Percentiles rank a stretch among this genome's conserved stretches.
Evolutionary conservation across 2,329 filamentous ascomycete species (phyloP).

Genomic region (Blastomyces silverae): DNA sequence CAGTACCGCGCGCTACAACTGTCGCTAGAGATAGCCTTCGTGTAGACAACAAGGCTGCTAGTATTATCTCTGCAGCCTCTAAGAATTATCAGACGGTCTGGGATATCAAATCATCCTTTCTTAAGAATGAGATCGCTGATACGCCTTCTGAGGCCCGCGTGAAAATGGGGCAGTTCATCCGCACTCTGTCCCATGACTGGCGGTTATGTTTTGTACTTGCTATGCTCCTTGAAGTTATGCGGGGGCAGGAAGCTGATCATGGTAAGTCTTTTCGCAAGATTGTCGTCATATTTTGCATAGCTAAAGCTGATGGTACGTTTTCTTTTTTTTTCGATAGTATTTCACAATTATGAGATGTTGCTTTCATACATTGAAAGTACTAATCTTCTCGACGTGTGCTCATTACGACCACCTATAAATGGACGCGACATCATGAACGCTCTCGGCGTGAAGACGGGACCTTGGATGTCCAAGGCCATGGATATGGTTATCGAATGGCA

Average conservation of each 20-base stretch:
- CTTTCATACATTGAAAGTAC: constrained; percentile 47
- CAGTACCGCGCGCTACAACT: constrained; percentile 54
- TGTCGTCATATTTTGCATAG: background rate
- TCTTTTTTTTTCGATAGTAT: constrained; percentile 33
- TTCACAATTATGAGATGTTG: constrained; percentile 49
- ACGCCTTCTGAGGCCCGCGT: constrained; percentile 34
- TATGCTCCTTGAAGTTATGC: constrained; percentile 37
- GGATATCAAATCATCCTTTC: constrained; percentile 46
- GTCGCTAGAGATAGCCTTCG: constrained; percentile 73
- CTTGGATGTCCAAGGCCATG: constrained; percentile 76
- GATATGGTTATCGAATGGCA: constrained; percentile 84
- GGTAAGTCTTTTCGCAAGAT: constrained; percentile 26
- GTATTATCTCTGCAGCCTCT: constrained; percentile 59
- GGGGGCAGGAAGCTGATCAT: constrained; percentile 27
- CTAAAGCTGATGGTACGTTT: constrained; percentile 8
- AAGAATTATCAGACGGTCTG: constrained; percentile 59
- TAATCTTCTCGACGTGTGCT: constrained; percentile 47
- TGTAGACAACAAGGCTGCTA: constrained; percentile 66
- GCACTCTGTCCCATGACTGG: constrained; percentile 37
- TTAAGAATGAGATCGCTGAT: constrained; percentile 26
- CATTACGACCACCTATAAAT: constrained; percentile 61
- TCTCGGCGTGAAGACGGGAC: constrained; percentile 59
- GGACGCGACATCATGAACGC: constrained; percentile 65
- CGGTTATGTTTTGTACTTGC: constrained; percentile 36
- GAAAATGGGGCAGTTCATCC: constrained; percentile 33